Evolutionary conservation across 257 asterid genomes (phyloP).

Genomic region (Solanum virginianum): DNA sequence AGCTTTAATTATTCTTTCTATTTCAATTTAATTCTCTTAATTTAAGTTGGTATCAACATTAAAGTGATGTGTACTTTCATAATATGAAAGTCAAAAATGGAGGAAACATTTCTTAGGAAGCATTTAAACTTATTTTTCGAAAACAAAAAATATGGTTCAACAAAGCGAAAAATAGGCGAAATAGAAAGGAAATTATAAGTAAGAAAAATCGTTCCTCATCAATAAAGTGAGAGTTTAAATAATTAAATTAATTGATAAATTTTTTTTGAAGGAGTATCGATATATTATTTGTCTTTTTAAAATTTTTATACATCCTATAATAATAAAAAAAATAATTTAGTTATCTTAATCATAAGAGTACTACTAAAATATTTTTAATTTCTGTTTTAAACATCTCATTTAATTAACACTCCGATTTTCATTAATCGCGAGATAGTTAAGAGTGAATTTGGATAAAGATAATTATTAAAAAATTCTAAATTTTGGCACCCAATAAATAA

Average conservation of each 20-base stretch:
- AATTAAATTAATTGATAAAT: no score
- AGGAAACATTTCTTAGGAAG: neutral
- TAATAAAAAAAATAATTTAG: neutral
- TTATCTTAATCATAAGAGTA: neutral
- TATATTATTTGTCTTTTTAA: no score
- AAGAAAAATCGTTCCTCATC: neutral
- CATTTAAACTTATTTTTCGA: neutral
- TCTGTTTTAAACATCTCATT: neutral
- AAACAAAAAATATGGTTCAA: neutral
- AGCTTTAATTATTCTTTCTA: neutral
- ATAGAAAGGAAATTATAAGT: no score
- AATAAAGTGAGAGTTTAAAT: no score
- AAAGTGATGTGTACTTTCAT: neutral
- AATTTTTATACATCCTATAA: neutral
- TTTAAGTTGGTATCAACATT: neutral
- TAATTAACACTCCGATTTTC: neutral
- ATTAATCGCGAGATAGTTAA: neutral
- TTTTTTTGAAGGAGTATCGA: no score
- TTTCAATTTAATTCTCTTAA: neutral
- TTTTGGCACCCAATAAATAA: neutral
- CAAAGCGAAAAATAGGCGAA: no score
- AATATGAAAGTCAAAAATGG: neutral
- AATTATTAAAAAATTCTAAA: neutral
- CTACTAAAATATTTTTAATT: neutral
- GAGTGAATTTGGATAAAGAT: neutral